A percentile compares a stretch with the other conserved stretches of the same genome.
Conservation (phyloP, 2,329 filamentous ascomycete species). For the Pseudocercospora macadamiae region DNA sequence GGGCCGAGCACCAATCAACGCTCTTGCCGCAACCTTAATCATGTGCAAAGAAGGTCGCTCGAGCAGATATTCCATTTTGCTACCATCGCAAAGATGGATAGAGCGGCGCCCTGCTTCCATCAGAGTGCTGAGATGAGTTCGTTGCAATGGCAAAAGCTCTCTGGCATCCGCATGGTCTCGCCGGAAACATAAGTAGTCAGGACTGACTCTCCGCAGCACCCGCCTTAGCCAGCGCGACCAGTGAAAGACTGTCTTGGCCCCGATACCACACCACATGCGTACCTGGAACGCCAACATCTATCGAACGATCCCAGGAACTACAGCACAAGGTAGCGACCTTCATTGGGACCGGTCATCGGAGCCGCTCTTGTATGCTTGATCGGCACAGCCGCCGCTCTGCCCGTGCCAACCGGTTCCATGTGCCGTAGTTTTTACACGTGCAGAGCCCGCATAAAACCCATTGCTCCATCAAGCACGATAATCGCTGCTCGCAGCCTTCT, state of each 20-base stretch:
- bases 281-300: background rate
- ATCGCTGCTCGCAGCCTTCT: too few relatives aligned
- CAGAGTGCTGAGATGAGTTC: slow-evolving; percentile 9
- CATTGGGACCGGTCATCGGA: background rate
- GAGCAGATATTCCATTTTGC: slow-evolving; percentile 4
- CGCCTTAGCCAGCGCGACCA: slow-evolving; percentile 18
- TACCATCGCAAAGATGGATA: slow-evolving; percentile 5
- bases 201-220: slow-evolving; percentile 16
- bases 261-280: slow-evolving; percentile 14
- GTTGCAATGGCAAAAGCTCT: background rate
- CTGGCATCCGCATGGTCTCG: slow-evolving; percentile 12
- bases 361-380: background rate
- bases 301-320: background rate
- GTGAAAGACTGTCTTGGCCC: slow-evolving; percentile 14
- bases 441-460: too few relatives aligned
- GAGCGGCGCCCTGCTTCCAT: slow-evolving; percentile 9
- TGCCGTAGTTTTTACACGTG: too few relatives aligned
- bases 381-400: background rate
- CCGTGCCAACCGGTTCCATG: slow-evolving; percentile 3
- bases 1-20: slow-evolving; percentile 15
- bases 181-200: slow-evolving; percentile 16
- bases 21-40: slow-evolving; percentile 16
- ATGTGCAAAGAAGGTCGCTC: slow-evolving; percentile 13
- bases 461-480: too few relatives aligned
- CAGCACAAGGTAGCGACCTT: background rate